phyloP scores from a whole-genome alignment of 352 stramenopile genomes.

The Aphanomyces cochlioides region DNA sequence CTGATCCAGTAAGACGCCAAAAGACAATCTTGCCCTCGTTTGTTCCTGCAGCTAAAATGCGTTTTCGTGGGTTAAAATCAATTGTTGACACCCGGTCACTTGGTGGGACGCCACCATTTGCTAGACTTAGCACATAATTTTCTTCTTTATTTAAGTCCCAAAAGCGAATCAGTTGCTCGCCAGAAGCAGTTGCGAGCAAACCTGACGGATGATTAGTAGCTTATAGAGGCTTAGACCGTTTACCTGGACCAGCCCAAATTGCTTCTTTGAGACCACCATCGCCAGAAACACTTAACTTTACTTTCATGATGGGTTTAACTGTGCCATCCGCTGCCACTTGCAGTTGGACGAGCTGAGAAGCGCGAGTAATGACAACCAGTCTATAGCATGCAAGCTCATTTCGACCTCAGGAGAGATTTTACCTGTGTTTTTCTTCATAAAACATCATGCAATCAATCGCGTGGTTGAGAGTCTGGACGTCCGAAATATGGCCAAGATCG shows the following conservation, averaged over 20 bases:
- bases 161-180: slow-evolving; percentile 86
- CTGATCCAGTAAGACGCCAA: slow-evolving; percentile 66
- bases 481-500: slow-evolving; percentile 88
- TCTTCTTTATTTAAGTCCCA: slow-evolving; percentile 90
- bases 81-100: slow-evolving; percentile 77
- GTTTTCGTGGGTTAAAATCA: slow-evolving; percentile 83
- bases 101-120: slow-evolving; percentile 35
- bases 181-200: slow-evolving; percentile 86
- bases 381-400: slow-evolving; percentile 19
- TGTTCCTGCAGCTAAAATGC: slow-evolving; percentile 86
- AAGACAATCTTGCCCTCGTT: slow-evolving; percentile 81
- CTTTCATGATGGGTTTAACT: slow-evolving; percentile 77
- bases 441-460: slow-evolving; percentile 90
- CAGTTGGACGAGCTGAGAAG: slow-evolving; percentile 85
- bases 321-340: slow-evolving; percentile 82
- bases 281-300: slow-evolving; percentile 87
- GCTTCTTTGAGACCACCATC: slow-evolving; percentile 78
- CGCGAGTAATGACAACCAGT: slow-evolving; percentile 89
- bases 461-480: slow-evolving; percentile 83
- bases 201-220: slow-evolving; percentile 19
- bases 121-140: slow-evolving; percentile 88
- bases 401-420: slow-evolving; percentile 33
- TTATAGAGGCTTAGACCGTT: no score
- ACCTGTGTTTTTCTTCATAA: slow-evolving; percentile 62
- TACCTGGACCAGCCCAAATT: slow-evolving; percentile 81